Evolutionary conservation across 257 asterid species (phyloP), one percentile per base, ranked within the genome.

Genomic region (Solanum bulbocastanum): DNA sequence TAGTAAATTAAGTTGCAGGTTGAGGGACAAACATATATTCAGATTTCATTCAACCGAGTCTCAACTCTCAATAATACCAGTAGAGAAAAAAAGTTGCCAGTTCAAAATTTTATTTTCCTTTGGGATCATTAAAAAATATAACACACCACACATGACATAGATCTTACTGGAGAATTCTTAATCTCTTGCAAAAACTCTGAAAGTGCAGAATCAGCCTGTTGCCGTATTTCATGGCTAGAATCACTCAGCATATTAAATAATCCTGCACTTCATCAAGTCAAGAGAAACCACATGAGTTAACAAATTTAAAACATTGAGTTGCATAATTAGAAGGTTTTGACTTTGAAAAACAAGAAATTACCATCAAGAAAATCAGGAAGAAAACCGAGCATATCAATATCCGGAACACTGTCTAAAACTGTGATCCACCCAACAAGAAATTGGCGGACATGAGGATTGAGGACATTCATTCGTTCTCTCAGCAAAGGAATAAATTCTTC

Each of bases 281-380:
- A 86, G 84, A 86, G 65, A 71, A 46, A 86, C 69, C 39, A 73
- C 5, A 32, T 35, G 73, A 72, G 58, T 72, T 49, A 16, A 46
- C 85, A 81, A 30, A 16, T 30, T 78, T 81, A 25, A 25, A 81
- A 30, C 85, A 81, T 81, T 81, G 42, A 30, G 85, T 46, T 46
- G 85, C 85, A 30, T 58, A 5, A 52, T 39, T 18, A 81, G 42
- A 10, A 81, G 35, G 10, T 32, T 10, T 81, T 49, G 66, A 72
- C 33, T 78, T 79, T 73, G 49, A 88, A 86, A 72, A 89, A 94
- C 16, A 78, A 71, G 84, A 22, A 74, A 86, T 89, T 88, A 97
- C 99, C 99, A 92, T 97, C 99, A 88, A 97, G 99, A 92, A 97
- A 97, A 92, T 97, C 99, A 85, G 99, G 99, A 87, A 97, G 99